phyloP scores from a whole-genome alignment of 129 eudicot genomes.

The Scalesia atractyloides region DNA sequence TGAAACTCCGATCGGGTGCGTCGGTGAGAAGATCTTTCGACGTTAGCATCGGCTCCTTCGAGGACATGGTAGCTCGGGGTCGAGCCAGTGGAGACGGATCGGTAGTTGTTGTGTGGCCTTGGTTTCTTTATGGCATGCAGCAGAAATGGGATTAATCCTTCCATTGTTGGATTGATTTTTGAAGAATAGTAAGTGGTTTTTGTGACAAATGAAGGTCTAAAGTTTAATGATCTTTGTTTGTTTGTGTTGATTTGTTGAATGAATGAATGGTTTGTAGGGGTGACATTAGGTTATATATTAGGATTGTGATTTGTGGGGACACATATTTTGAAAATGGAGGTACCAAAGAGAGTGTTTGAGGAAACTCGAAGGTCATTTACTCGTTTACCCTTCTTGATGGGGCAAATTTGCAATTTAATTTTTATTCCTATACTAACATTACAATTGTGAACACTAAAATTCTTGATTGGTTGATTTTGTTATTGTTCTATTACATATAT shows the following conservation, averaged over 20 bases:
- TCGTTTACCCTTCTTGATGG: slow-evolving; percentile 13
- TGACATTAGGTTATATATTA: slow-evolving; percentile 11
- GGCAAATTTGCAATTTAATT: background rate
- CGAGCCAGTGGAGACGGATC: slow-evolving; percentile 50
- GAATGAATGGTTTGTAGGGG: slow-evolving; percentile 17
- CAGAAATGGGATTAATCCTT: slow-evolving; percentile 56
- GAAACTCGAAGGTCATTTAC: slow-evolving; percentile 17
- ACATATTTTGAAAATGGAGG: slow-evolving; percentile 24
- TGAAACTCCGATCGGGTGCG: slow-evolving; percentile 45
- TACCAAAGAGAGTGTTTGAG: background rate
- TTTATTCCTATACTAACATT: no score
- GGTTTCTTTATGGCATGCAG: slow-evolving; percentile 51
- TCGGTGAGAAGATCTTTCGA: slow-evolving; percentile 46
- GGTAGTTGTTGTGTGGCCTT: slow-evolving; percentile 43
- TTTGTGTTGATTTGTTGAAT: slow-evolving; percentile 15
- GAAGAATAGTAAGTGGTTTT: background rate
- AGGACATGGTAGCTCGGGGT: slow-evolving; percentile 53
- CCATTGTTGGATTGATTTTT: slow-evolving; percentile 32
- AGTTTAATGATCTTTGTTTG: slow-evolving; percentile 14
- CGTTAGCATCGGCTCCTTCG: slow-evolving; percentile 31
- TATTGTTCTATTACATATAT: no score
- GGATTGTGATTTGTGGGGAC: slow-evolving; percentile 25
- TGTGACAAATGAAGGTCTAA: slow-evolving; percentile 5
- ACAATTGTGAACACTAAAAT: no score
- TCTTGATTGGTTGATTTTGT: no score